A percentile compares a stretch with the other conserved stretches of the same genome.
Evolutionary conservation across 495 filamentous ascomycete species (phyloP).

Genomic region (Aspergillus bridgeri): DNA sequence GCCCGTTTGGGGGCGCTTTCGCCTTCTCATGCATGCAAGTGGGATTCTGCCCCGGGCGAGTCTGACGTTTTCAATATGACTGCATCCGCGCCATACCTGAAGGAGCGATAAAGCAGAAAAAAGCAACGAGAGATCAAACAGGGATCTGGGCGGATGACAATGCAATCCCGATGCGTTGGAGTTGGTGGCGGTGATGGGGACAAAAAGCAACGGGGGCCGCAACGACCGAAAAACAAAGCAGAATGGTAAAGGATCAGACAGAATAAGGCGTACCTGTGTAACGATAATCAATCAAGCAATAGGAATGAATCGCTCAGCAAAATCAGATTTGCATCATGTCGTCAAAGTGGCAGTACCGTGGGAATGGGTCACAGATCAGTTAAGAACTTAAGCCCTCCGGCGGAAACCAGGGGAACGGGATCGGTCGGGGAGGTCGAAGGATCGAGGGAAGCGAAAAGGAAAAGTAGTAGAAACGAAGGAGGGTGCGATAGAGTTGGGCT

Average conservation of each 20-base stretch:
- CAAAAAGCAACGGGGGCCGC: slow-evolving; percentile 2
- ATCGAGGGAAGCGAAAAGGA: slow-evolving; percentile 7
- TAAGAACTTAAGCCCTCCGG: not conserved
- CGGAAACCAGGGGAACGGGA: not conserved
- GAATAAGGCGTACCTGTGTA: slow-evolving; percentile 21
- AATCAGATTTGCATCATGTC: slow-evolving; percentile 15
- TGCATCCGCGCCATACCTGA: slow-evolving; percentile 4
- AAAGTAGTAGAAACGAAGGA: slow-evolving; percentile 8
- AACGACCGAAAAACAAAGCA: not conserved
- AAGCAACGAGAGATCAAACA: slow-evolving; percentile 2
- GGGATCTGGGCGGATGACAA: not conserved
- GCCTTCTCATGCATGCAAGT: not conserved
- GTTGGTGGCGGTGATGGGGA: not conserved
- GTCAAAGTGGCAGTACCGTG: not conserved
- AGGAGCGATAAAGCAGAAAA: slow-evolving; percentile 6
- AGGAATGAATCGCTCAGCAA: slow-evolving; percentile 1
- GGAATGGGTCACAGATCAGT: slow-evolving; percentile 1
- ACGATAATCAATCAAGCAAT: slow-evolving; percentile 3
- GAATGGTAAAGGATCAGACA: slow-evolving; percentile 10
- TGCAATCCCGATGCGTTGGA: not conserved
- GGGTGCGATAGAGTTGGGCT: not conserved
- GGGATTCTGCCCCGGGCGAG: not conserved
- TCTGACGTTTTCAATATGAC: not conserved
- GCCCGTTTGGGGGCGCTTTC: slow-evolving; percentile 13
- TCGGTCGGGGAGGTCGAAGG: not conserved